Conservation (phyloP, 345 rosid species). For the Viola odorata region DNA sequence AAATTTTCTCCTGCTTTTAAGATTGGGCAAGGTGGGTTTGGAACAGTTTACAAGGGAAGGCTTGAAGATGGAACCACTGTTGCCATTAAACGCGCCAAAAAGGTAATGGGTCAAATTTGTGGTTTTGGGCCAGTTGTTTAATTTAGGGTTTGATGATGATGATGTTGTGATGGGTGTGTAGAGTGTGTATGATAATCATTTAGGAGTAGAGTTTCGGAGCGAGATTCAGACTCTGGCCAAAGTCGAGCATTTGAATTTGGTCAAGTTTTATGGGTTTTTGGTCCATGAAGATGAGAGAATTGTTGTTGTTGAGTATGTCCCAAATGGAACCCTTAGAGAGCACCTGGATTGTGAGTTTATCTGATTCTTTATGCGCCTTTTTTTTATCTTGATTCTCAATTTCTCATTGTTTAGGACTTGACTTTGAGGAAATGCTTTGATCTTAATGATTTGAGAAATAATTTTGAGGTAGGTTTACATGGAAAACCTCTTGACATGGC, state of each 20-base stretch:
- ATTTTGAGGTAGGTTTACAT: conserved; percentile 42
- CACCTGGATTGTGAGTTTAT: conserved; percentile 78
- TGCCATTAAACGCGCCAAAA: conserved; percentile 87
- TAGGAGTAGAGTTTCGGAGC: conserved; percentile 69
- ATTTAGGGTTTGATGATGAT: not conserved
- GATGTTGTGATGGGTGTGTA: conserved; percentile 29
- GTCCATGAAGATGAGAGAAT: conserved; percentile 66
- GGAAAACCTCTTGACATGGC: conserved; percentile 60
- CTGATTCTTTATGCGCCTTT: not conserved
- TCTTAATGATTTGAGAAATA: conserved; percentile 11
- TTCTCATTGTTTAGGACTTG: too few relatives aligned
- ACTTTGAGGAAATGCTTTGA: conserved; percentile 6
- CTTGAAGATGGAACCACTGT: conserved; percentile 68
- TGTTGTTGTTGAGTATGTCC: conserved; percentile 69
- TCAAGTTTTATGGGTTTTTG: conserved; percentile 65
- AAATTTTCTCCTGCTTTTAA: conserved; percentile 75
- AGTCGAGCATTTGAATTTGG: conserved; percentile 81
- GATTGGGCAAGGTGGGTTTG: conserved; percentile 90
- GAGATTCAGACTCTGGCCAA: conserved; percentile 69
- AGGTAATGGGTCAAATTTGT: conserved; percentile 30
- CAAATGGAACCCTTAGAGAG: conserved; percentile 87
- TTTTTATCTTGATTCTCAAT: not conserved
- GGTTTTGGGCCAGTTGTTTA: too few relatives aligned
- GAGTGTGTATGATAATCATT: conserved; percentile 69
- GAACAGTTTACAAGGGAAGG: conserved; percentile 83